These are phyloP conservation scores for Stagonosporopsis cucurbitacearum DNA, from an alignment of 2,329 filamentous ascomycete genomes.

Conservation along the genomic window DNA sequence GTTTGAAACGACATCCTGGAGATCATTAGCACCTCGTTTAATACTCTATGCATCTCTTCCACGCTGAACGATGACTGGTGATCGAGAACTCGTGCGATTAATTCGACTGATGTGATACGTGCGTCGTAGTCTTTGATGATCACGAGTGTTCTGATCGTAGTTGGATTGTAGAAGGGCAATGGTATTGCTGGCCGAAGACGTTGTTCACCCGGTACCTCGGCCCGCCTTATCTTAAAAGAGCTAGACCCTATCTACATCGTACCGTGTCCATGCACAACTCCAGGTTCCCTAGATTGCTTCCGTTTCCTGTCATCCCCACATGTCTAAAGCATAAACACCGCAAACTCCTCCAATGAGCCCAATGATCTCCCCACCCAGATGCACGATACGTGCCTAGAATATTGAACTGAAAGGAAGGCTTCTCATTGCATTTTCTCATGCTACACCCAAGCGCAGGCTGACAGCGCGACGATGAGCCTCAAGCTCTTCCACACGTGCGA, in stretches of 20 bases:
- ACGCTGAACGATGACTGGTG: not conserved
- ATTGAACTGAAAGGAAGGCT: not conserved
- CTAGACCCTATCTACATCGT: conserved; percentile 10
- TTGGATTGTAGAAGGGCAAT: not conserved
- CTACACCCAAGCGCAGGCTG: conserved; percentile 63
- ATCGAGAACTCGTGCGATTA: not conserved
- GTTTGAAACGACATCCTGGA: conserved; percentile 33
- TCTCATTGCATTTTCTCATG: conserved; percentile 21
- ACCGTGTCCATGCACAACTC: conserved; percentile 10
- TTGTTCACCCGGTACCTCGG: conserved; percentile 10
- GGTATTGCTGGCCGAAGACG: not conserved
- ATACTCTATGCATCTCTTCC: not conserved
- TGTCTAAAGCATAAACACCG: conserved; percentile 19
- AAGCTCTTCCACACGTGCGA: conserved; percentile 91
- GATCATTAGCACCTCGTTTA: conserved; percentile 27
- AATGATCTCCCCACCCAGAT: conserved; percentile 7
- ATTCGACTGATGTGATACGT: not conserved
- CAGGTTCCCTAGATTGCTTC: conserved; percentile 8
- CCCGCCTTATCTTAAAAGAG: not conserved
- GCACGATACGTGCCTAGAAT: conserved; percentile 6
- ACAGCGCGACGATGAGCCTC: conserved; percentile 87
- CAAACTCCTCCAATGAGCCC: conserved; percentile 15
- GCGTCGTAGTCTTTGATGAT: not conserved
- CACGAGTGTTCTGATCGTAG: not conserved
- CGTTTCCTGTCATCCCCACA: conserved; percentile 12